Conservation (phyloP, 2,329 filamentous ascomycete species). For the Zymoseptoria ardabiliae region DNA sequence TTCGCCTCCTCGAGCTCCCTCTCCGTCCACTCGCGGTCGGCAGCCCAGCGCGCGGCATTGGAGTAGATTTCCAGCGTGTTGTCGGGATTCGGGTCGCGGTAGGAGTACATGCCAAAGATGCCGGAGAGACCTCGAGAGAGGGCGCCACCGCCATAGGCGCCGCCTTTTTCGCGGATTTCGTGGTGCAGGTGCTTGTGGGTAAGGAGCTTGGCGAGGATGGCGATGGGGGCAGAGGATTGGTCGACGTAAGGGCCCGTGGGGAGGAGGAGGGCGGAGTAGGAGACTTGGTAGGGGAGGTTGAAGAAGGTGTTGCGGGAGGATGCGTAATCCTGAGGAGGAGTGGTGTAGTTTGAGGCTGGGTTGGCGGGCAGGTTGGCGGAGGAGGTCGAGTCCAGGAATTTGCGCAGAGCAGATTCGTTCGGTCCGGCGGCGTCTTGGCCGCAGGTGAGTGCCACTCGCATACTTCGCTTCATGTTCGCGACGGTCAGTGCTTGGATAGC, state of each 20-base stretch:
- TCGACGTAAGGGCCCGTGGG: constrained; percentile 79
- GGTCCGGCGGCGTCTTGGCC: constrained; percentile 61
- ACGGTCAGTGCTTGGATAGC: constrained; percentile 74
- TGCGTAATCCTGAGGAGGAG: constrained; percentile 12
- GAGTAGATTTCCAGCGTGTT: constrained; percentile 83
- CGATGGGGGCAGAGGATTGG: constrained; percentile 67
- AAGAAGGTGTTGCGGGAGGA: constrained; percentile 67
- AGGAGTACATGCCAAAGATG: constrained; percentile 90
- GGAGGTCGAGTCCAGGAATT: constrained; percentile 51
- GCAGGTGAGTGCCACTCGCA: constrained; percentile 81
- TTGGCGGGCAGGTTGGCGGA: constrained; percentile 18
- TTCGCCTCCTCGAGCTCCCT: constrained; percentile 93
- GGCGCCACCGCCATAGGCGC: constrained; percentile 89
- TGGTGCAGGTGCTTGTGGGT: constrained; percentile 96
- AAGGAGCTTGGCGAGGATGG: constrained; percentile 82
- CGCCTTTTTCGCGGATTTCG: constrained; percentile 95
- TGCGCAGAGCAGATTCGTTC: constrained; percentile 64
- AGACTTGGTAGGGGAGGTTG: constrained; percentile 92
- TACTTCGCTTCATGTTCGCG: constrained; percentile 46
- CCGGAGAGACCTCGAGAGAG: constrained; percentile 74
- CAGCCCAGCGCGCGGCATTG: constrained; percentile 74
- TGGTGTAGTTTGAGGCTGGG: constrained; percentile 20
- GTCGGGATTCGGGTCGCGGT: constrained; percentile 88
- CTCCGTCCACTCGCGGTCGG: constrained; percentile 71
- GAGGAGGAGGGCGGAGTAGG: constrained; percentile 78